Base-by-base conservation (phyloP, 805 yeast genomes). In the Candida morakotiae region DNA sequence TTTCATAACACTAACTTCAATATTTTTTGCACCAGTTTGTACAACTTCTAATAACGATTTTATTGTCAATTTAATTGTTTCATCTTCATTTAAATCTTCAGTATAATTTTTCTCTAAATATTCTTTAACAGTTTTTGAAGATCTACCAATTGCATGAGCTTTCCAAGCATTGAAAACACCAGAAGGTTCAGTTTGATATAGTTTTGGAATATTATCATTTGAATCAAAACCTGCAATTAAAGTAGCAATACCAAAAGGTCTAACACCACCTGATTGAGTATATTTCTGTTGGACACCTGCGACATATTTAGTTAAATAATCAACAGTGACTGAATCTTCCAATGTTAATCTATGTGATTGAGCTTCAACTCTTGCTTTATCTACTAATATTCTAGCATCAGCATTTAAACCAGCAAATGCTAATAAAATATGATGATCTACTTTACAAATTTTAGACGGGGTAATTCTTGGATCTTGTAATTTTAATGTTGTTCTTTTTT, bases 211-310 rank as follows among this genome's bases (percentile, higher is more conserved):
- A 16, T 63, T 64, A 62, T 87, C 96, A 53, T 83, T 81, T 38
- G 82, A 81, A 66, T 93, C 98, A 53, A 93, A 93, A 1, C 98
- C 98, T 17, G 95, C 96, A 58, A 93, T 85, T 52, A 93, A 70
- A 20, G 97, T 93, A 35, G 96, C 83, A 50, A 93, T 85, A 41
- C 98, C 98, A 60, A 93, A 93, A 15, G 98, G 98, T 63, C 98
- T 79, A 18, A 93, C 96, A 62, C 98, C 98, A 49, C 98, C 98
- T 35, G 94, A 81, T 64, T 93, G 98, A 5, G 98, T 93, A 65
- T 91, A 93, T 61, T 82, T 78, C 61, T 93, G 98, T 64, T 93
- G 97, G 31, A 91, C 91, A 16, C 97, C 96, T n/a, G 98, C 98
- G 45, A 93, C 87, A 54, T 87, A 87, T 60, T 84, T 83, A 25